Evolutionary conservation across 371 early-diverging fungal species (phyloP).

Genomic region (Coemansia sp.): DNA sequence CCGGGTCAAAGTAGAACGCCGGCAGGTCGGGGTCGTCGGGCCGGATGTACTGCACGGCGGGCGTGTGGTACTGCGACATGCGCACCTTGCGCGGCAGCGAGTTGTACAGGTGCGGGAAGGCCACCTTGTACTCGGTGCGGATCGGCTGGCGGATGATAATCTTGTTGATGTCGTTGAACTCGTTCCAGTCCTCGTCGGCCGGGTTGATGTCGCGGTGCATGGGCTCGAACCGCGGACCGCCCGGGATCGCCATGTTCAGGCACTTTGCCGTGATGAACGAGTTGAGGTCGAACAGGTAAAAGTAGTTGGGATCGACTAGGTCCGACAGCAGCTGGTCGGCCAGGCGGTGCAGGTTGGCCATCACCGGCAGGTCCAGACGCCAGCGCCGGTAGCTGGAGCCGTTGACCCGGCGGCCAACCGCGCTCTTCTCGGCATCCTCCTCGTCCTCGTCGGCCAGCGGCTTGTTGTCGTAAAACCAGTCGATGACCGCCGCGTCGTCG

Average conservation of each 20-base stretch:
- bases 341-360: constrained; percentile 92
- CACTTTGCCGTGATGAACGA: constrained; percentile 97
- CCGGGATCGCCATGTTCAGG: constrained; percentile 98
- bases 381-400: constrained; percentile 91
- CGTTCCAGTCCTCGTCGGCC: constrained; percentile 99
- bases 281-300: constrained; percentile 92
- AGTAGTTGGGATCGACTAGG: constrained; percentile 92
- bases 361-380: constrained; percentile 89
- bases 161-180: constrained; percentile 99
- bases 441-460: constrained; percentile 73
- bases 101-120: constrained; percentile 98
- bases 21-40: constrained; percentile 95
- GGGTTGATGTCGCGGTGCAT: constrained; percentile 92
- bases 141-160: constrained; percentile 97
- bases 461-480: constrained; percentile 98
- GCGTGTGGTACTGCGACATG: constrained; percentile 92
- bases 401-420: constrained; percentile 71
- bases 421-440: constrained; percentile 24
- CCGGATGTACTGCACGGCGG: constrained; percentile 83
- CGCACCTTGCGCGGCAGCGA: constrained; percentile 91
- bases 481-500: constrained; percentile 89
- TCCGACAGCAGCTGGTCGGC: constrained; percentile 94
- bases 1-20: constrained; percentile 96
- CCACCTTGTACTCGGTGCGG: constrained; percentile 98
- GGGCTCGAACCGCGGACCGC: constrained; percentile 98